These are phyloP conservation scores for Clonostachys rosea DNA, from an alignment of 2,329 filamentous ascomycete species.

Conservation along the genomic window DNA sequence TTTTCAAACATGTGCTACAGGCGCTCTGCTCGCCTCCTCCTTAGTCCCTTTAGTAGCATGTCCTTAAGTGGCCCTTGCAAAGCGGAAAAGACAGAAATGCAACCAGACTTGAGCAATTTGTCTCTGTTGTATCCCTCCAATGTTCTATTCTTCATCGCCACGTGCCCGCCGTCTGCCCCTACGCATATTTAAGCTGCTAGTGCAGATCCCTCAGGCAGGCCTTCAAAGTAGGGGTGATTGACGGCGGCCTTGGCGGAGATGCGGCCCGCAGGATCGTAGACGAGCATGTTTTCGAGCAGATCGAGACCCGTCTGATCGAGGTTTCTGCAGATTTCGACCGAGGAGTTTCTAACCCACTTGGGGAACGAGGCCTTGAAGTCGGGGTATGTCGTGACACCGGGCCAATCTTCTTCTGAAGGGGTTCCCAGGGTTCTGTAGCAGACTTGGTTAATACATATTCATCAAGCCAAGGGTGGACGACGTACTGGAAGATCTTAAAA, in stretches of 20 bases:
- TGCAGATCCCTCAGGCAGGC: slow-evolving; percentile 11
- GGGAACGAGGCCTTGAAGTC: slow-evolving; percentile 92
- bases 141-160: too few species aligned
- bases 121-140: too few species aligned
- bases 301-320: slow-evolving; percentile 71
- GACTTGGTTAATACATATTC: neutral
- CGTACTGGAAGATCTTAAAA: slow-evolving; percentile 66
- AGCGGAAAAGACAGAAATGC: too few species aligned
- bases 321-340: slow-evolving; percentile 61
- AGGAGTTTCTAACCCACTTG: slow-evolving; percentile 76
- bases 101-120: too few species aligned
- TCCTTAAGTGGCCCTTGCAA: too few species aligned
- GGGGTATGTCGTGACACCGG: slow-evolving; percentile 86
- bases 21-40: too few species aligned
- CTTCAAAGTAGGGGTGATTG: slow-evolving; percentile 75
- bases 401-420: slow-evolving; percentile 77
- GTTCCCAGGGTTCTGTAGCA: slow-evolving; percentile 67
- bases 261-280: slow-evolving; percentile 82
- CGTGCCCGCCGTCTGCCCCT: too few species aligned
- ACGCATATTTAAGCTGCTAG: too few species aligned
- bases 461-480: slow-evolving; percentile 10
- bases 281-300: slow-evolving; percentile 65
- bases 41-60: too few species aligned
- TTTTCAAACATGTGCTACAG: too few species aligned
- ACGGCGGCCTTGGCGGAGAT: slow-evolving; percentile 88